Evolutionary conservation across 176 grass and related monocot genomes (phyloP).

Genomic region (Coix lacrymajobi): DNA sequence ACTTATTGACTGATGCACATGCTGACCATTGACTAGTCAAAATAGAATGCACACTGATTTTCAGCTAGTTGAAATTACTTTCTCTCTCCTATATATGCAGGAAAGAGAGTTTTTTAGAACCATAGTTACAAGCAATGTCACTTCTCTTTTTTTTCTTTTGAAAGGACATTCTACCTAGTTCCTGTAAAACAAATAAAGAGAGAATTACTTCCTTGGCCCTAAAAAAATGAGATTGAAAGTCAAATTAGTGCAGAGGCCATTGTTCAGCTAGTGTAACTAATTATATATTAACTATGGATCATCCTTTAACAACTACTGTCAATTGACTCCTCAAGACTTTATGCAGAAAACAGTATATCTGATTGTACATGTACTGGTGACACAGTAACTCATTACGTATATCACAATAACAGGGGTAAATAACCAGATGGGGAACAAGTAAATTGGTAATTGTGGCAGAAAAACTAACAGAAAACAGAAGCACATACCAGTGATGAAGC

Average conservation of each 20-base stretch:
- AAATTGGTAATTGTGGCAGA: not conserved
- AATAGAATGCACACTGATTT: not conserved
- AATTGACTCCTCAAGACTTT: not conserved
- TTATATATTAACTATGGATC: no score
- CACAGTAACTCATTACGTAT: not conserved
- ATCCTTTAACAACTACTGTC: not conserved
- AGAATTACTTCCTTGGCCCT: no score
- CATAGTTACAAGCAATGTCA: not conserved
- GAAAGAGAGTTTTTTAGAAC: not conserved
- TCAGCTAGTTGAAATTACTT: not conserved
- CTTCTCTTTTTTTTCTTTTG: not conserved
- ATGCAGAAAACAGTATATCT: not conserved
- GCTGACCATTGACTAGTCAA: not conserved
- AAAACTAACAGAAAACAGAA: not conserved
- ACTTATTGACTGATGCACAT: not conserved
- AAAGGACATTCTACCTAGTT: not conserved
- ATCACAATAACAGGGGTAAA: not conserved
- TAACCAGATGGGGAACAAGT: not conserved
- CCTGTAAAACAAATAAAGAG: not conserved
- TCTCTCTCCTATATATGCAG: not conserved
- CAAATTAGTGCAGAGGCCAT: not conserved
- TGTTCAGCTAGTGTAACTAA: not conserved
- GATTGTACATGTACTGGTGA: not conserved
- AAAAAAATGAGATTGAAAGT: not conserved
- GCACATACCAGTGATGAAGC: constrained; percentile 59